phyloP scores from a whole-genome alignment of 1,284 basidiomycete species.

The Cutaneotrichosporon sp. region DNA sequence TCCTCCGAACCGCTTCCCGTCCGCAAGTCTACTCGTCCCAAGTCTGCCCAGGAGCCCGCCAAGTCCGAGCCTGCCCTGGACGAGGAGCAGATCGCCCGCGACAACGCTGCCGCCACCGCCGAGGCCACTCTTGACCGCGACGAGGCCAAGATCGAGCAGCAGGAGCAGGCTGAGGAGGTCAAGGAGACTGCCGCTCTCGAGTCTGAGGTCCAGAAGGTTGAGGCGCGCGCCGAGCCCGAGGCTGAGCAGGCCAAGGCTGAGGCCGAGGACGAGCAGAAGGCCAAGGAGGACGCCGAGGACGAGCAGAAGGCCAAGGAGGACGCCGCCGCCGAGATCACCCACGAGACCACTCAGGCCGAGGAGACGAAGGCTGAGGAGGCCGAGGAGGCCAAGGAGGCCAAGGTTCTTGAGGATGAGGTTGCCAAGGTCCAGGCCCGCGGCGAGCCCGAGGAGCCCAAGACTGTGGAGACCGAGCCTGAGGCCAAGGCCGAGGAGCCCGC shows the following conservation, averaged over 20 bases:
- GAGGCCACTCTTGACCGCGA: background rate
- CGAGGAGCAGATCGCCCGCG: background rate
- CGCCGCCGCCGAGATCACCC: background rate
- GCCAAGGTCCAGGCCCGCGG: conserved; percentile 63
- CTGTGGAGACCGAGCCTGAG: background rate
- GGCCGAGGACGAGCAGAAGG: background rate
- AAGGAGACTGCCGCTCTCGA: background rate
- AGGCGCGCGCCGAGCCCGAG: background rate
- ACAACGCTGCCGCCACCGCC: conserved; percentile 6
- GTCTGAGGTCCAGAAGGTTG: conserved; percentile 7
- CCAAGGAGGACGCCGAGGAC: conserved; percentile 7
- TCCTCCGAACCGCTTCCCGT: background rate
- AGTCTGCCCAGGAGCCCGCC: conserved; percentile 8
- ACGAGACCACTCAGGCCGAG: background rate
- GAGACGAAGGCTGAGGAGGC: background rate
- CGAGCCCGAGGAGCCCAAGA: background rate
- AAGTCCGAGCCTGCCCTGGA: background rate
- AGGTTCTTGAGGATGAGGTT: background rate
- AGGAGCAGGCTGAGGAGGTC: conserved; percentile 4
- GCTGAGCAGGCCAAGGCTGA: too few species aligned
- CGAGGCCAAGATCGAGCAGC: background rate
- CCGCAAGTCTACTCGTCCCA: conserved; percentile 5
- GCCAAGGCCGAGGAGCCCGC: background rate
- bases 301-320: conserved; percentile 9
- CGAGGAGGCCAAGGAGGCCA: background rate